Conservation (phyloP, 169 alveolate genomes). For the Babesia bovis region DNA sequence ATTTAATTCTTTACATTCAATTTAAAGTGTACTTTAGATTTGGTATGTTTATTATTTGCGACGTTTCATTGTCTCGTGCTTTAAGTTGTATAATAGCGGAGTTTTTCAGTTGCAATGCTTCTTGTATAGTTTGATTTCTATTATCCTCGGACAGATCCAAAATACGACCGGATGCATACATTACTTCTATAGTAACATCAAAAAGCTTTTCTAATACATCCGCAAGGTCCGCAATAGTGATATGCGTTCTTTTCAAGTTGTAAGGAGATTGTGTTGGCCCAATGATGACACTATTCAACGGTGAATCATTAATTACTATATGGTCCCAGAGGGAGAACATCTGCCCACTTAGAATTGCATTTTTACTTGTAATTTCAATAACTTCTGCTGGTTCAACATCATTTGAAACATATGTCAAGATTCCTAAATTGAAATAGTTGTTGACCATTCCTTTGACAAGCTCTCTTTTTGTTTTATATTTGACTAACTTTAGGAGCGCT, state of each 20-base stretch:
- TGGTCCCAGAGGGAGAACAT: conserved; percentile 60
- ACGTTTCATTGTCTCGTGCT: conserved; percentile 28
- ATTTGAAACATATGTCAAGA: conserved; percentile 33
- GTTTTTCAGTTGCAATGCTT: neutral
- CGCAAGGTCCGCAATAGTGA: conserved; percentile 37
- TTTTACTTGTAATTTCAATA: conserved; percentile 10
- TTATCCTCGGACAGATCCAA: conserved; percentile 12
- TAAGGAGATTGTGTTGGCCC: neutral
- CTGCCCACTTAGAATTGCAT: conserved; percentile 29
- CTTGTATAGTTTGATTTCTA: conserved; percentile 10
- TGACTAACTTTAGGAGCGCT: conserved; percentile 10
- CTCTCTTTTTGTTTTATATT: conserved; percentile 3
- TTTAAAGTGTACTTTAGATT: conserved; percentile 5
- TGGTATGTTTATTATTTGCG: conserved; percentile 41
- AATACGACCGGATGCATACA: neutral
- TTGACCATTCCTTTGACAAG: neutral
- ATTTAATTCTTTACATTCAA: too few relatives aligned
- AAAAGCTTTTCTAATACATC: conserved; percentile 21
- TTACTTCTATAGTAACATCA: conserved; percentile 35
- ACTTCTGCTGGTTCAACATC: conserved; percentile 18
- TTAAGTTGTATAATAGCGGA: conserved; percentile 13
- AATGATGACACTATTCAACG: neutral
- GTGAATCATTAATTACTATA: neutral
- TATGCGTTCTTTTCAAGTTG: neutral
- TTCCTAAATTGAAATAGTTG: conserved; percentile 39